These are phyloP conservation scores for Silene vulgaris DNA, from an alignment of 179 eudicot species.

Conservation along the genomic window DNA sequence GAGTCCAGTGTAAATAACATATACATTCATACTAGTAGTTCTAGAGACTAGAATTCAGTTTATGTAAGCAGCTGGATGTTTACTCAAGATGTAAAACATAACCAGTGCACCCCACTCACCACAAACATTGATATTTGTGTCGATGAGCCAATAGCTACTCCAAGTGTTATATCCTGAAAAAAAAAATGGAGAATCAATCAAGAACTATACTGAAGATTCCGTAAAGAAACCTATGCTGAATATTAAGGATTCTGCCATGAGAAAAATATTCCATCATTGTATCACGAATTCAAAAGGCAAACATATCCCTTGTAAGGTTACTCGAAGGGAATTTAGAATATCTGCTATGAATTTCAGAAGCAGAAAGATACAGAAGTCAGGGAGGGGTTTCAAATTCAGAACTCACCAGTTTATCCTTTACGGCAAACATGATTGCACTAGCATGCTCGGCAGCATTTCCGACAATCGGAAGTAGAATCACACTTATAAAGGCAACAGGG, in stretches of 20 bases:
- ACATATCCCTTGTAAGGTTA: no score
- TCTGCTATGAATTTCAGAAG: not conserved
- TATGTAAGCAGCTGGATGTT: not conserved
- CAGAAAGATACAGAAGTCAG: not conserved
- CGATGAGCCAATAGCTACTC: conserved; percentile 93
- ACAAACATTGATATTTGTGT: conserved; percentile 98
- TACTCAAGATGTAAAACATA: conserved; percentile 2
- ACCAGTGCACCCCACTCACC: conserved; percentile 43
- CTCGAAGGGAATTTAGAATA: not conserved
- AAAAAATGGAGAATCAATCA: conserved; percentile 5
- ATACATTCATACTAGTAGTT: not conserved
- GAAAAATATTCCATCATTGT: conserved; percentile 4
- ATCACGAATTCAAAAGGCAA: not conserved
- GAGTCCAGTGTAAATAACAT: not conserved
- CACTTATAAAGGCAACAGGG: conserved; percentile 82
- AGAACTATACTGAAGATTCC: not conserved
- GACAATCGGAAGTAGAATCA: conserved; percentile 87
- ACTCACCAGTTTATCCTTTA: conserved; percentile 92
- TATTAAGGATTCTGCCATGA: not conserved
- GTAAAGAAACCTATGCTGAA: not conserved
- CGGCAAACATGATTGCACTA: conserved; percentile 94
- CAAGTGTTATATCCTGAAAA: conserved; percentile 78
- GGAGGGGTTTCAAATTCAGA: not conserved
- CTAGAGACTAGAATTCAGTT: not conserved
- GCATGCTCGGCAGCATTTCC: conserved; percentile 99